Base-by-base conservation (phyloP, 2,329 filamentous ascomycete species). In the Fusarium avenaceum region DNA sequence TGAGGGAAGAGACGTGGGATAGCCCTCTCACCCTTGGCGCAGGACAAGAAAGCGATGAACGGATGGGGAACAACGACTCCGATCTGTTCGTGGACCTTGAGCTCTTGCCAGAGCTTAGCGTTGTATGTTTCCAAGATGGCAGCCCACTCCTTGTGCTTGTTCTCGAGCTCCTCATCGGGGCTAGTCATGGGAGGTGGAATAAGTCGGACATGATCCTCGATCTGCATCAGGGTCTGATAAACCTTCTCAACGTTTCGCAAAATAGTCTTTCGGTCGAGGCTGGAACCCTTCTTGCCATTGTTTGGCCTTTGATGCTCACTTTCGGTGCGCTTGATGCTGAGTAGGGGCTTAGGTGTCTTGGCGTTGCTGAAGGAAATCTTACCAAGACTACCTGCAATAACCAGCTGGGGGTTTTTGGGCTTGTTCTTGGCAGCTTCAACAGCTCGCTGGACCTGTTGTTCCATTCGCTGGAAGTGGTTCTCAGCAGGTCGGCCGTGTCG, bases 361-460 rank as follows among this genome's bases (percentile, higher is more conserved):
- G 96, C 93, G 75, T 99, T 99, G 84, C 95, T 97, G 82, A 98
- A 99, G 0, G 95, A 97, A 59, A 99, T 99, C 83, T 98, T 99
- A 70, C 96, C 96, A 49, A 99, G 82, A 75, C 94, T 97, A 26
- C 96, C 96, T 76, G 97, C 95, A 61, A 99, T 95, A 20, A 98
- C 94, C 10, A 99, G 86, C 78, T 97, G 94, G 75, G 96, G 97
- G 76, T 97, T 97, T 85, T 99, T 99, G 14, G 96, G 96, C 80
- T 97, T 95, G 63, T 94, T 93, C 83, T 98, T 99, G 52, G 96
- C 96, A 1, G 96, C 96, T 76, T 99, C 96, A 1, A 99, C 96
- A 24, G 96, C 96, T 57, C 96, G 90, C 78, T 97, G 95, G 14
- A 99, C 96, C 79, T 99, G 96, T 80, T 99, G 96, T 79, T 99